These are phyloP conservation scores for Skeletonema marinoi DNA, from an alignment of 108 stramenopile genomes.

Conservation along the genomic window DNA sequence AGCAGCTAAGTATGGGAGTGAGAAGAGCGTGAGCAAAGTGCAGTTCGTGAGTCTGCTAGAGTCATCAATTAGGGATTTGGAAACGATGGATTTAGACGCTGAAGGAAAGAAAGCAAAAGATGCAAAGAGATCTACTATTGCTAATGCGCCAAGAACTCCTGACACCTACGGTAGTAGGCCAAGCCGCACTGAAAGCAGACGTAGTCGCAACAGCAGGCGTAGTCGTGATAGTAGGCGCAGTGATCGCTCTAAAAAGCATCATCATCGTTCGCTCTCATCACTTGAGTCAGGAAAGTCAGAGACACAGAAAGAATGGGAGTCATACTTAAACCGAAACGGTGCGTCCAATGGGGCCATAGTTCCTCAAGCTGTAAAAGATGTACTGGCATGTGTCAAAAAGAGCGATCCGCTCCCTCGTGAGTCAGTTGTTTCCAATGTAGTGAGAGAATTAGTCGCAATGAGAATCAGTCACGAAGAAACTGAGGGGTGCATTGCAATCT, in stretches of 20 bases:
- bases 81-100: neutral
- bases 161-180: neutral
- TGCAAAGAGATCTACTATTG: neutral
- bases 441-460: slow-evolving; percentile 5
- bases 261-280: neutral
- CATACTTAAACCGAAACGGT: neutral
- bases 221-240: too few relatives aligned
- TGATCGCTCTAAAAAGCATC: neutral
- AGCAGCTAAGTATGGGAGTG: neutral
- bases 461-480: neutral
- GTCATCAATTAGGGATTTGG: neutral
- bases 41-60: neutral
- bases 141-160: neutral
- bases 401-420: slow-evolving; percentile 27
- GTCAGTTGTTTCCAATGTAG: slow-evolving; percentile 11
- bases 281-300: neutral
- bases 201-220: neutral
- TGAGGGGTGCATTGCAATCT: neutral
- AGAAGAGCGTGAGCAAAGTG: neutral
- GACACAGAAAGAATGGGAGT: slow-evolving; percentile 1
- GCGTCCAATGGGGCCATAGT: neutral
- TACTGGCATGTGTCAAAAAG: neutral
- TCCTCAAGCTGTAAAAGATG: neutral
- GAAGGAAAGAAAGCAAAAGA: neutral
- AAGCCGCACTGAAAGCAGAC: neutral